Percentiles rank a stretch among this genome's conserved stretches.
These are phyloP conservation scores for Pyricularia pennisetigena DNA, from an alignment of 2,329 filamentous ascomycete genomes.

Conservation along the genomic window DNA sequence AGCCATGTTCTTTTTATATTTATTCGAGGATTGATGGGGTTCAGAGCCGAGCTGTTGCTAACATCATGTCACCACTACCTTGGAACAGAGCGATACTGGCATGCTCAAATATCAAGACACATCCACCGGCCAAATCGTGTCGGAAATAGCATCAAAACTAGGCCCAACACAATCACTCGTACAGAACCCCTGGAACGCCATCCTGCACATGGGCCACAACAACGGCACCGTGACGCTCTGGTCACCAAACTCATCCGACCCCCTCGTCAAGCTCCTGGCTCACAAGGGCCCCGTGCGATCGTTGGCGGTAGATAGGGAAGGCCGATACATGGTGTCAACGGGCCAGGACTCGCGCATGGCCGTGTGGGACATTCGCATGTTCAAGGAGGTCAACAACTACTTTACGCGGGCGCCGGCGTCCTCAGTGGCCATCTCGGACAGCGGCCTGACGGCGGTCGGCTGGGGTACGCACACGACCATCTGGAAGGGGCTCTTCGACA, in stretches of 20 bases:
- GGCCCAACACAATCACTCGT: conserved; percentile 75
- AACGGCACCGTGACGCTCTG: conserved; percentile 92
- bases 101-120: conserved; percentile 92
- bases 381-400: conserved; percentile 86
- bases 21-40: neutral
- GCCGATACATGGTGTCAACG: conserved; percentile 43
- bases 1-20: neutral
- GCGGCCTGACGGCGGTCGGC: conserved; percentile 76
- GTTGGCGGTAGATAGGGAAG: conserved; percentile 77
- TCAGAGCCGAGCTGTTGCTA: conserved; percentile 10
- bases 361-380: conserved; percentile 15
- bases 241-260: conserved; percentile 83
- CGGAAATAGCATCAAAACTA: conserved; percentile 74
- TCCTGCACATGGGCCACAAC: conserved; percentile 86
- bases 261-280: conserved; percentile 82
- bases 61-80: conserved; percentile 2
- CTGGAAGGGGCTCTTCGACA: conserved; percentile 85
- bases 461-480: conserved; percentile 85
- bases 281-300: conserved; percentile 84
- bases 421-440: conserved; percentile 80
- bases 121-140: conserved; percentile 81
- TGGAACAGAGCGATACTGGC: conserved; percentile 60
- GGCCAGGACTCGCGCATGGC: conserved; percentile 14
- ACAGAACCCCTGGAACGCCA: conserved; percentile 87
- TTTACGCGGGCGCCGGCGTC: conserved; percentile 74